phyloP scores from a whole-genome alignment of 129 eudicot genomes.

The Flaveria sonorensis region DNA sequence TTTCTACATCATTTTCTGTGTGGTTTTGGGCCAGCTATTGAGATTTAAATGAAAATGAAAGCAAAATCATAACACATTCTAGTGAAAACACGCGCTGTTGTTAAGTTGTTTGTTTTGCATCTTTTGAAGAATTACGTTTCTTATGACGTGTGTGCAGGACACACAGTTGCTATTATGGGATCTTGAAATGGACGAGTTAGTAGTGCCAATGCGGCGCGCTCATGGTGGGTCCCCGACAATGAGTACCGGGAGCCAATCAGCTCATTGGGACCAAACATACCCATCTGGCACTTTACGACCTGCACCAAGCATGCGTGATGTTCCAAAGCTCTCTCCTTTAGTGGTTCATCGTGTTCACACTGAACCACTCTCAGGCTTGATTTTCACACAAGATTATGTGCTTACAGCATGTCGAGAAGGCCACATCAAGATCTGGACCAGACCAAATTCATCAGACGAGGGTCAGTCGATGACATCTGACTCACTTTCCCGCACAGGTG shows the following conservation, averaged over 20 bases:
- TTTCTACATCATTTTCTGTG: background rate
- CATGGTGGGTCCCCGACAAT: slow-evolving; percentile 87
- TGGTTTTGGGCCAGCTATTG: background rate
- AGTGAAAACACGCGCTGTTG: background rate
- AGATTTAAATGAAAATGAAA: background rate
- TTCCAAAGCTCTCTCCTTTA: slow-evolving; percentile 91
- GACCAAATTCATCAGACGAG: slow-evolving; percentile 64
- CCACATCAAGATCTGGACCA: slow-evolving; percentile 79
- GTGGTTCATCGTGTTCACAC: slow-evolving; percentile 85
- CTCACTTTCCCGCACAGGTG: slow-evolving; percentile 44
- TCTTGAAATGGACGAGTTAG: slow-evolving; percentile 86
- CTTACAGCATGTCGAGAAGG: slow-evolving; percentile 86
- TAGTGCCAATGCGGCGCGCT: slow-evolving; percentile 84
- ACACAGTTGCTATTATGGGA: slow-evolving; percentile 89
- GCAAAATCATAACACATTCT: background rate
- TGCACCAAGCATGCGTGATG: slow-evolving; percentile 84
- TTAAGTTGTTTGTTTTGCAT: too few relatives aligned
- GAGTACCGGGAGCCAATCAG: slow-evolving; percentile 78
- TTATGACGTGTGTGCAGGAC: slow-evolving; percentile 49
- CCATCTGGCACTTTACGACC: slow-evolving; percentile 77
- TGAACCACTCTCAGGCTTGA: slow-evolving; percentile 79
- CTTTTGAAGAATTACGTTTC: too few relatives aligned
- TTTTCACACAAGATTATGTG: slow-evolving; percentile 71
- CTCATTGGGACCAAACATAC: slow-evolving; percentile 76
- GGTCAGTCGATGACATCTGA: slow-evolving; percentile 56